Base-by-base conservation (phyloP, 2,329 filamentous ascomycete species). In the Penicillium sclerotigenum region DNA sequence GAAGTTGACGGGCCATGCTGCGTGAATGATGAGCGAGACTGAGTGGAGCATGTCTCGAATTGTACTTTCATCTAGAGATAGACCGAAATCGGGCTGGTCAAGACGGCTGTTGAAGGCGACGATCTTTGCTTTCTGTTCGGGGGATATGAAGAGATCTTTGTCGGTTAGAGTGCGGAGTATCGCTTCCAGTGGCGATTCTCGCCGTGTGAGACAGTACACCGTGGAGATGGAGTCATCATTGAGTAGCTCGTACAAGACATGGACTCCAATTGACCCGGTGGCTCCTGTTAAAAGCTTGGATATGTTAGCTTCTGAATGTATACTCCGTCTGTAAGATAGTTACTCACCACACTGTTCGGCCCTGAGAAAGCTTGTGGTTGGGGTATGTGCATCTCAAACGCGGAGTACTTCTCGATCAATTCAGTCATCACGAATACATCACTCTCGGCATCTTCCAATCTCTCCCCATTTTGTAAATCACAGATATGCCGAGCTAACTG, bases 1-100 rank as follows among this genome's bases (percentile, higher is more conserved):
- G 70, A 83, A 83, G 63, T 83, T 82, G 50, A 83, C 81, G 1
- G 79, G 77, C 81, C 81, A 83, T 16, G 81, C 80, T 2, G 79
- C 72, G 63, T 83, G 81, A 46, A 82, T 75, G 41, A 83, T 76
- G 13, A 74, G 68, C 4, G 79, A 77, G 1, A 75, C 72, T 43
- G 76, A 69, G 22, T 65, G 50, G 5, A 72, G 73, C 48, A 83
- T 71, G 28, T 70, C 54, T 4, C 64, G 42, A 54, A 80, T 76
- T n/a, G 68, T 64, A 4, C 64, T 57, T 11, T 67, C 46, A 22
- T 65, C 59, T 1, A 83, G 8, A 6, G 18, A 24, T n/a, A 52
- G 63, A 4, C 80, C 79, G 2, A 83, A 72, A 5, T 67, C 59
- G 2, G 70, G 57, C 28, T 78, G 65, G 33, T 76, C 71, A 10